phyloP scores from a whole-genome alignment of 352 stramenopile species.

The Pythium diclinum region DNA sequence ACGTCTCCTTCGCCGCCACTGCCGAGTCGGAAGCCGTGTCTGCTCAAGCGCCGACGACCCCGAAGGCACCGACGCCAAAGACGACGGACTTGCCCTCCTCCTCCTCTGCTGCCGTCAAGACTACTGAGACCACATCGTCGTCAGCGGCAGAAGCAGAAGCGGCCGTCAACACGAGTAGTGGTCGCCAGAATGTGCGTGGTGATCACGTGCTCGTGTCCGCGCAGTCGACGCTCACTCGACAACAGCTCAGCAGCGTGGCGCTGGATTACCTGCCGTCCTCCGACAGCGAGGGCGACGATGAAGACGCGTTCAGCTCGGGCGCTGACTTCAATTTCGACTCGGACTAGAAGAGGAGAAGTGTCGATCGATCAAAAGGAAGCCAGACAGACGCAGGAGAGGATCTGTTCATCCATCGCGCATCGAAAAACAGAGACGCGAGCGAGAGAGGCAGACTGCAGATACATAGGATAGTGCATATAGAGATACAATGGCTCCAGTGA shows the following conservation, averaged over 20 bases:
- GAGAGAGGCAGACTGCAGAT: not conserved
- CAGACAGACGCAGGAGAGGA: not conserved
- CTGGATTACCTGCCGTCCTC: slow-evolving; percentile 23
- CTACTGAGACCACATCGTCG: not conserved
- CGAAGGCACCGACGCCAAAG: not conserved
- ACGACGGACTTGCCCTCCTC: not conserved
- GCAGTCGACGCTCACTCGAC: slow-evolving; percentile 16
- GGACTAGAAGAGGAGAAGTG: slow-evolving; percentile 1
- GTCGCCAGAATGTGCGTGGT: slow-evolving; percentile 13
- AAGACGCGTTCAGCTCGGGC: slow-evolving; percentile 14
- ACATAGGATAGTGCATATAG: slow-evolving; percentile 5
- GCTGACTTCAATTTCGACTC: slow-evolving; percentile 29
- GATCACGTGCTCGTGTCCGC: slow-evolving; percentile 15
- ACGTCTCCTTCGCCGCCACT: not conserved
- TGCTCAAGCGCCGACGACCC: not conserved
- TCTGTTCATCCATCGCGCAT: not conserved
- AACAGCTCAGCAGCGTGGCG: slow-evolving; percentile 17
- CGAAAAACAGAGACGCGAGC: not conserved
- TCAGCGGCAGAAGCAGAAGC: not conserved
- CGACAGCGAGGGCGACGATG: slow-evolving; percentile 24
- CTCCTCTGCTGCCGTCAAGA: not conserved
- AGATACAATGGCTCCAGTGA: not conserved
- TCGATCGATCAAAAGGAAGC: not conserved
- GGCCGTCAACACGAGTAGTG: not conserved
- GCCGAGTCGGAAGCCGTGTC: not conserved